Evolutionary conservation across 257 asterid genomes (phyloP).

Genomic region (Perilla frutescens): DNA sequence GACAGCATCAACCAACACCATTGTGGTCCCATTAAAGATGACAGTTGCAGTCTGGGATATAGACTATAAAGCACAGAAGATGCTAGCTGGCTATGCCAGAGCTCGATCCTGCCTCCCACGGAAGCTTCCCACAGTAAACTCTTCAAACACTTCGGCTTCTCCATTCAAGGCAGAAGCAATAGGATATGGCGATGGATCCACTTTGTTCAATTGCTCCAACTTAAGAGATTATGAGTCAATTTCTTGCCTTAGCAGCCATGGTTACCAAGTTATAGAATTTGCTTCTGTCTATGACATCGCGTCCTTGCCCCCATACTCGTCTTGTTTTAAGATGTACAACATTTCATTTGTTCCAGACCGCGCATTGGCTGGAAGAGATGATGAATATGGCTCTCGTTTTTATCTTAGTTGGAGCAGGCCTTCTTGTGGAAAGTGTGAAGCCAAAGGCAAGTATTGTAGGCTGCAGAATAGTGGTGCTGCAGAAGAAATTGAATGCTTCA

Average conservation of each 20-base stretch:
- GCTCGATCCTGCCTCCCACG: conserved; percentile 42
- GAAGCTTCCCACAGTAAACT: conserved; percentile 25
- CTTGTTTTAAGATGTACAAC: conserved; percentile 48
- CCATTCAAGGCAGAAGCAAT: conserved; percentile 34
- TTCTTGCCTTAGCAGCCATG: conserved; percentile 34
- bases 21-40: conserved; percentile 25
- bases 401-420: conserved; percentile 40
- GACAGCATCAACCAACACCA: conserved; percentile 33
- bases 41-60: conserved; percentile 34
- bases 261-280: conserved; percentile 26
- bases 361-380: conserved; percentile 24
- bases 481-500: conserved; percentile 42
- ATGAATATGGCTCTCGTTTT: conserved; percentile 27
- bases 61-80: conserved; percentile 42
- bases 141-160: conserved; percentile 35
- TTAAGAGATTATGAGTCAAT: background rate
- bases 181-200: conserved; percentile 34
- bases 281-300: conserved; percentile 25
- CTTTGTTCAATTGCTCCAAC: conserved; percentile 39
- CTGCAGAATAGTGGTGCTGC: conserved; percentile 12
- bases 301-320: conserved; percentile 35
- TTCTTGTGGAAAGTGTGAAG: conserved; percentile 42
- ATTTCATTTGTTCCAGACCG: conserved; percentile 35
- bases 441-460: conserved; percentile 36
- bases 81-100: conserved; percentile 26